phyloP scores from a whole-genome alignment of 2,329 filamentous ascomycete species.

The Trichothecium roseum region DNA sequence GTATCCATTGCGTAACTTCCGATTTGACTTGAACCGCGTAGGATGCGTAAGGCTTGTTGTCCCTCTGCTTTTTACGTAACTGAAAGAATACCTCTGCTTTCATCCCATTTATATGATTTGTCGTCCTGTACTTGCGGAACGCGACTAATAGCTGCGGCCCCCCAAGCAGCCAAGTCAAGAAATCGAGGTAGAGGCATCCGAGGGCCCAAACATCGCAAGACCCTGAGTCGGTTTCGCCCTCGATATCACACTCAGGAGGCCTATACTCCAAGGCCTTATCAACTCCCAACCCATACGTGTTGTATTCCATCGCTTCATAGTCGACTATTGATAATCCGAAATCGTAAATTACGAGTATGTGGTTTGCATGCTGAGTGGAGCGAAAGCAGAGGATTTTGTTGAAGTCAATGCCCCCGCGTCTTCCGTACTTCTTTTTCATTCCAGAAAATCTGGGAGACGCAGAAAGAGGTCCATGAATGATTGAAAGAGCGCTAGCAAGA shows the following conservation, averaged over 20 bases:
- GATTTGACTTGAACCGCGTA: no score
- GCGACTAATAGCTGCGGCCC: slow-evolving; percentile 18
- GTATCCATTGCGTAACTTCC: no score
- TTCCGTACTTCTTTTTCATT: not conserved
- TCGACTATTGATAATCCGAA: slow-evolving; percentile 6
- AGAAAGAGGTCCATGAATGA: no score
- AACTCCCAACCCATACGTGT: no score
- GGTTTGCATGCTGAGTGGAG: no score
- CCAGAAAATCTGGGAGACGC: no score
- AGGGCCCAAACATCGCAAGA: slow-evolving; percentile 10
- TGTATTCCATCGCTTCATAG: no score
- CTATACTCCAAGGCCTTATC: slow-evolving; percentile 3
- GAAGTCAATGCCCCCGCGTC: slow-evolving; percentile 8
- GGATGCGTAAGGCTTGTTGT: no score
- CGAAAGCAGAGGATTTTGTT: slow-evolving; percentile 8
- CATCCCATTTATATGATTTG: no score
- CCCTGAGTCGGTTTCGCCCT: slow-evolving; percentile 1
- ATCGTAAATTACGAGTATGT: slow-evolving; percentile 5
- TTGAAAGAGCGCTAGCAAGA: no score
- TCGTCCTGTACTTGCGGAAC: not conserved
- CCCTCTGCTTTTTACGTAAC: no score
- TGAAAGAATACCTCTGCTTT: no score
- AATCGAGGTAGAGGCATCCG: slow-evolving; percentile 9
- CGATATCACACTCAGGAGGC: slow-evolving; percentile 7
- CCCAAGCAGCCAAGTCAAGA: slow-evolving; percentile 7